Evolutionary conservation across 345 rosid species (phyloP), one percentile per base, ranked within the genome.

Genomic region (Euphorbia pulcherrima): DNA sequence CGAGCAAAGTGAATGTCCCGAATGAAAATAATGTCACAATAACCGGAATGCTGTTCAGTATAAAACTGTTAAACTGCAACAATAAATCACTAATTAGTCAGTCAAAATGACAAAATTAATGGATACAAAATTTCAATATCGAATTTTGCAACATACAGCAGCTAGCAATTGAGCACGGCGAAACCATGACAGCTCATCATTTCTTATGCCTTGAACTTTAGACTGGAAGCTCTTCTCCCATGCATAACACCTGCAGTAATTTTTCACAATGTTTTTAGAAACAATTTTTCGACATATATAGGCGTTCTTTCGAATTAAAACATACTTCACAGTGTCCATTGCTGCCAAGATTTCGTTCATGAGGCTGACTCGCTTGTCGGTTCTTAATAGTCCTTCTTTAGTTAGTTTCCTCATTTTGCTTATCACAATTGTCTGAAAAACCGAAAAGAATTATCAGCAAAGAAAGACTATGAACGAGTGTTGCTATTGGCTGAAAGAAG

Each of bases 191-290:
- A 76, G 41, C 69, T 76, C 75, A 62, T 76, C 79, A 67, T 71
- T 39, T 40, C 79, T 75, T 62, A 76, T 68, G 23, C 44, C 63
- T 67, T 76, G 79, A 62, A 76, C 68, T 71, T 74, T 67, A 5
- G 59, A 61, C 54, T 71, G 72, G 50, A 76, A 71, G 75, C 75
- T 76, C 67, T 71, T 76, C 75, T 76, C 79, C 79, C 79, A 76
- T n/a, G 79, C 79, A 70, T 76, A 76, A 57, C 75, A 76, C 67
- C 79, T 76, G 68, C 17, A 76, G 53, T 24, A 55, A 29, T 20
- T 53, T 61, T 23, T 4, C 39, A 2, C 17, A 17, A 5, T 9
- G 69, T 71, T 33, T 61, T 55, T 21, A 56, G 37, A 16, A 71
- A 46, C 59, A 20, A 23, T 13, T 17, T 2, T 33, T 21, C 27